Evolutionary conservation across 2,329 filamentous ascomycete genomes (phyloP).

Genomic region (Fusarium sublunatum): DNA sequence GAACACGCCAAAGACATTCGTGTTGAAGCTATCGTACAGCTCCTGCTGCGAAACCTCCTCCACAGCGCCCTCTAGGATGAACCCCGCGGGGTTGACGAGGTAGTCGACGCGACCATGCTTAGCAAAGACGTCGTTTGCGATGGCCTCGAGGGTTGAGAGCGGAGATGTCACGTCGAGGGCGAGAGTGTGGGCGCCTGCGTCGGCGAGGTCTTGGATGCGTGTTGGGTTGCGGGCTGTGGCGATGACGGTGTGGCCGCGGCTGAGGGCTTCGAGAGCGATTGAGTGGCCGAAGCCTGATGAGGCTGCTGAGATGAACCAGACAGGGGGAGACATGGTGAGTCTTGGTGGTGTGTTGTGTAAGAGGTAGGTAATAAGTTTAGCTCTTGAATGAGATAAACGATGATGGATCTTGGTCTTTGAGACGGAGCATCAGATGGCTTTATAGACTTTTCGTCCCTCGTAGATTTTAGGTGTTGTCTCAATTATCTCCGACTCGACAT

Average conservation of each 20-base stretch:
- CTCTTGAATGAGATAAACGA: neutral
- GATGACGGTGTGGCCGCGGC: constrained; percentile 61
- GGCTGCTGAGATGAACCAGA: constrained; percentile 66
- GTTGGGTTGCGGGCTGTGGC: constrained; percentile 60
- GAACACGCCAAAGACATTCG: constrained; percentile 65
- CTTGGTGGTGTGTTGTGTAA: neutral
- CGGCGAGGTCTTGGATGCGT: constrained; percentile 55
- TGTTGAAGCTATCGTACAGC: constrained; percentile 57
- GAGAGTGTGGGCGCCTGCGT: constrained; percentile 56
- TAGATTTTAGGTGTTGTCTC: neutral
- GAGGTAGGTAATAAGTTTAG: neutral
- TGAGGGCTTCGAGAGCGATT: constrained; percentile 58
- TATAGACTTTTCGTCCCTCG: neutral
- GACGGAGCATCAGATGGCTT: neutral
- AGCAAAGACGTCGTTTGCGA: constrained; percentile 49
- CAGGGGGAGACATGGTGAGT: constrained; percentile 42
- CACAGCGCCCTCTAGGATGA: constrained; percentile 55
- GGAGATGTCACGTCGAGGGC: constrained; percentile 60
- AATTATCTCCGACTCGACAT: constrained; percentile 19
- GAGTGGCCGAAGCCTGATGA: constrained; percentile 63
- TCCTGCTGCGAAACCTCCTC: constrained; percentile 56
- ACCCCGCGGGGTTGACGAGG: constrained; percentile 61
- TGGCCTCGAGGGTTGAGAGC: constrained; percentile 51
- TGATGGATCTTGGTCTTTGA: neutral
- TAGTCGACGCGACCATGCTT: constrained; percentile 57